phyloP scores from a whole-genome alignment of 495 filamentous ascomycete genomes.

The Hypoxylon trugodes region DNA sequence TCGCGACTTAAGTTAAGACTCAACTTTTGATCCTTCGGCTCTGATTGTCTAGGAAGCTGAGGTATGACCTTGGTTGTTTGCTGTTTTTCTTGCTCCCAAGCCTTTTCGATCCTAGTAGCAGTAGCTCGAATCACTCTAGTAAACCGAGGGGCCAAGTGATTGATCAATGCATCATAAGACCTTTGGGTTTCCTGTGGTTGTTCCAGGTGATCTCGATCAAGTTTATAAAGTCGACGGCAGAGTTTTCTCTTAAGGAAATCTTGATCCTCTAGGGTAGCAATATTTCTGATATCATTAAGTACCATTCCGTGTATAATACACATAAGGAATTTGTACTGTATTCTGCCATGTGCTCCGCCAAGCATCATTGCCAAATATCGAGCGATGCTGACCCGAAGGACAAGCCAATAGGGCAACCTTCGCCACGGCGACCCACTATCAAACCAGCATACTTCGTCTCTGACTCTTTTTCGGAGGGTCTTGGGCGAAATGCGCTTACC shows the following conservation, averaged over 20 bases:
- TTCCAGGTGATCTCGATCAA: conserved; percentile 52
- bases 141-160: conserved; percentile 16
- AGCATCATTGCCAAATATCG: conserved; percentile 54
- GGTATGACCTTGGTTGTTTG: conserved; percentile 46
- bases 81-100: conserved; percentile 40
- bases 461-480: conserved; percentile 61
- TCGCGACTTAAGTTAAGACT: conserved; percentile 53
- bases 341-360: conserved; percentile 54
- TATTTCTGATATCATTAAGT: conserved; percentile 47
- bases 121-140: conserved; percentile 19
- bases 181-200: conserved; percentile 10
- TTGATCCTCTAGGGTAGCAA: conserved; percentile 16
- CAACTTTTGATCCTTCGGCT: conserved; percentile 40
- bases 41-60: conserved; percentile 48
- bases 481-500: conserved; percentile 47
- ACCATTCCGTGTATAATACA: conserved; percentile 53
- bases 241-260: conserved; percentile 61
- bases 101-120: conserved; percentile 1
- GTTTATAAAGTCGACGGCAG: conserved; percentile 68
- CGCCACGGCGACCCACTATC: conserved; percentile 63
- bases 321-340: conserved; percentile 68
- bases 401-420: conserved; percentile 64
- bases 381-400: conserved; percentile 63
- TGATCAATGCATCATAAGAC: conserved; percentile 8
- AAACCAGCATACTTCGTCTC: conserved; percentile 64